Conservation (phyloP, 2,329 filamentous ascomycete species). For the Arthrinium phaeospermum region DNA sequence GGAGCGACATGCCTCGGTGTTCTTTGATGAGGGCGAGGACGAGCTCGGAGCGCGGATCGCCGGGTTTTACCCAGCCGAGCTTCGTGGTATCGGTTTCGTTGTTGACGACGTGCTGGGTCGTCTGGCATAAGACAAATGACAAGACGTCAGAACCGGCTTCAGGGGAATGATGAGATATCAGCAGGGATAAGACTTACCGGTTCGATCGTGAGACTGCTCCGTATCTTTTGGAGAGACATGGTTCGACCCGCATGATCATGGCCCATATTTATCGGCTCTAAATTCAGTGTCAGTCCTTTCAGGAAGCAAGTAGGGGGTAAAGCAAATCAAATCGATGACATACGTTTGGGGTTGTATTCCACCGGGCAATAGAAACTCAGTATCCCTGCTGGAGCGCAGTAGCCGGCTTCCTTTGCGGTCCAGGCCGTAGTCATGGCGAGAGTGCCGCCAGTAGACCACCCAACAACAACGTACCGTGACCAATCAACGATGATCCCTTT, state of each 20-base stretch:
- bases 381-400: conserved; percentile 9
- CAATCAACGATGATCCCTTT: neutral
- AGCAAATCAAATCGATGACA: neutral
- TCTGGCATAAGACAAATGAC: neutral
- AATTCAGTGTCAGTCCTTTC: neutral
- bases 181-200: neutral
- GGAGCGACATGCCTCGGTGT: conserved; percentile 29
- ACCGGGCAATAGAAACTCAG: conserved; percentile 6
- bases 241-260: neutral
- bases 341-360: neutral
- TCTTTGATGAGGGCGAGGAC: conserved; percentile 31
- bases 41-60: conserved; percentile 29
- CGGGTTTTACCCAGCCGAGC: conserved; percentile 28
- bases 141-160: neutral
- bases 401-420: conserved; percentile 23
- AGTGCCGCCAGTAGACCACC: conserved; percentile 15
- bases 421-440: conserved; percentile 23
- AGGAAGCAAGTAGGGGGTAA: too few species aligned
- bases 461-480: neutral
- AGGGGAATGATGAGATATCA: too few species aligned
- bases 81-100: conserved; percentile 26
- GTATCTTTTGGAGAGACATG: neutral
- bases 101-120: conserved; percentile 25
- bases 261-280: neutral
- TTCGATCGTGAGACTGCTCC: neutral